phyloP scores from a whole-genome alignment of 2,329 filamentous ascomycete species.

The Botryotinia convoluta region DNA sequence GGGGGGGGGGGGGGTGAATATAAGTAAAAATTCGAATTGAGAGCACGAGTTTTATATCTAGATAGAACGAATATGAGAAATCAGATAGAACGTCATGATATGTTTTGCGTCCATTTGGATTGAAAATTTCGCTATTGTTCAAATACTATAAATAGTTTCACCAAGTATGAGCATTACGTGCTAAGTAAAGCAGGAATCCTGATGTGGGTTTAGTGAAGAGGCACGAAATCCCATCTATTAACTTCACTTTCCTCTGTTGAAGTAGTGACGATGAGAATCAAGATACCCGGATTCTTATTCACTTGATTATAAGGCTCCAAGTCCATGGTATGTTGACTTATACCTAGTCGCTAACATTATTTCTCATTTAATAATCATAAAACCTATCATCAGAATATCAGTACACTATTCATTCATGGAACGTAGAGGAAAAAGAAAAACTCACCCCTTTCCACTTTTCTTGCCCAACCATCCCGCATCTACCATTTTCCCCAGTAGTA shows the following conservation, averaged over 20 bases:
- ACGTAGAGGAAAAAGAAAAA: not conserved
- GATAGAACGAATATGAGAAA: not conserved
- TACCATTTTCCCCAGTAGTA: slow-evolving; percentile 90
- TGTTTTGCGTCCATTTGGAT: not conserved
- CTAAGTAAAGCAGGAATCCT: not conserved
- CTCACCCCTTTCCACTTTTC: slow-evolving; percentile 83
- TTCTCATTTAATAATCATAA: slow-evolving; percentile 36
- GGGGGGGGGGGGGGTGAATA: too few relatives aligned
- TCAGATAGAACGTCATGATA: not conserved
- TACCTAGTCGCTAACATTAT: not conserved
- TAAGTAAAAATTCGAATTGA: not conserved
- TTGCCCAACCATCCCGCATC: slow-evolving; percentile 97
- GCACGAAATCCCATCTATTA: not conserved
- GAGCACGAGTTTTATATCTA: not conserved
- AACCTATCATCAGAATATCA: slow-evolving; percentile 32
- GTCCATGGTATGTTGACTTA: not conserved
- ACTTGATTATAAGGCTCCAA: not conserved
- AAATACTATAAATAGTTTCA: not conserved
- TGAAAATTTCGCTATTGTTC: not conserved
- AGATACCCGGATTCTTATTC: not conserved
- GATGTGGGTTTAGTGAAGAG: not conserved
- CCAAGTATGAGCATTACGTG: not conserved
- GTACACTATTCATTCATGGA: slow-evolving; percentile 8
- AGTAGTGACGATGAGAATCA: not conserved
- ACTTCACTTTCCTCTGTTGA: not conserved